Percentiles rank a stretch among this genome's conserved stretches.
Evolutionary conservation across 768 basidiomycete genomes (phyloP).

Genomic region (Boletus eberwhitei): DNA sequence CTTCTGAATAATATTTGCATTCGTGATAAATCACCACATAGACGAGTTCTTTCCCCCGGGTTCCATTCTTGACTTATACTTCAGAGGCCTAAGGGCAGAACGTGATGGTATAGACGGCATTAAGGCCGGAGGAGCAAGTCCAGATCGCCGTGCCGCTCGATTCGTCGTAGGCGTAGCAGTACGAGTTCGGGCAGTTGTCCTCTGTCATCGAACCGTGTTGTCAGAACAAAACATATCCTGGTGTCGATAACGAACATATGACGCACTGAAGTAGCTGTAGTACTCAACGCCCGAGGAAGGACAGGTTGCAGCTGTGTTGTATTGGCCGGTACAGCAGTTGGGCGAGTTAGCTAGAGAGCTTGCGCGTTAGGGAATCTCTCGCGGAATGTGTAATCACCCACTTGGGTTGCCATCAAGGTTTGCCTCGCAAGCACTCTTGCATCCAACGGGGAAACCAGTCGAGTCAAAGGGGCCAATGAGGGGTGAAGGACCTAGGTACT

Average conservation of each 20-base stretch:
- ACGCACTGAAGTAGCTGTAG: constrained; percentile 47
- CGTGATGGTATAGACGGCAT: constrained; percentile 43
- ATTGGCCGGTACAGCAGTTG: constrained; percentile 62
- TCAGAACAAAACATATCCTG: not conserved
- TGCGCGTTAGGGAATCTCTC: not conserved
- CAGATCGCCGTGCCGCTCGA: constrained; percentile 42
- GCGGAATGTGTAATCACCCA: constrained; percentile 7
- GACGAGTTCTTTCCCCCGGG: not conserved
- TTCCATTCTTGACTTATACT: not conserved
- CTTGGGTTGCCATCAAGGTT: constrained; percentile 34
- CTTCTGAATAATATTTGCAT: not conserved
- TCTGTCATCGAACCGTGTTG: constrained; percentile 24
- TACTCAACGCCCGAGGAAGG: constrained; percentile 43
- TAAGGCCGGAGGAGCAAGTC: constrained; percentile 36
- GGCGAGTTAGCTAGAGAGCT: constrained; percentile 47
- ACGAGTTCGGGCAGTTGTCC: constrained; percentile 42
- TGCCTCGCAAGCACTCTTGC: constrained; percentile 54
- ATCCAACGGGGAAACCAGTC: constrained; percentile 55
- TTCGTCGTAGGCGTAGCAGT: constrained; percentile 54
- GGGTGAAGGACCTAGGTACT: constrained; percentile 41
- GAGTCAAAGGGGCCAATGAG: constrained; percentile 54
- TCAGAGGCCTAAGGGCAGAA: constrained; percentile 38
- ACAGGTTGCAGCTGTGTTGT: constrained; percentile 52
- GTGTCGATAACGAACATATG: not conserved
- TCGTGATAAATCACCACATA: not conserved